Evolutionary conservation across 768 basidiomycete genomes (phyloP), one percentile per base, ranked within the genome.

Genomic region (Neoboletus brunneissimus): DNA sequence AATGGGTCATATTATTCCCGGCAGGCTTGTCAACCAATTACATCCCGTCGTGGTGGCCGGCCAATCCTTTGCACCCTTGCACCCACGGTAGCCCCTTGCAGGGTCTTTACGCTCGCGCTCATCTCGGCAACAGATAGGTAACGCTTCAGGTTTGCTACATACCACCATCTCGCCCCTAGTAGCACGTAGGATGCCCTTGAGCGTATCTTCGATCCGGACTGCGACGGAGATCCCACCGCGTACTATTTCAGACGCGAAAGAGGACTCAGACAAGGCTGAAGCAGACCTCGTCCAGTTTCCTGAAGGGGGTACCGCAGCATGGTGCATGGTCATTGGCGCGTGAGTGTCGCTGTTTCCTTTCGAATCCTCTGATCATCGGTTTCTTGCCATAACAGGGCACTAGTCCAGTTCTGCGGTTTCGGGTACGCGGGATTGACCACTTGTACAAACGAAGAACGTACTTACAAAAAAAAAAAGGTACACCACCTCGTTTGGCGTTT

Each of bases 401-500:
- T 76, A 5, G 53, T 70, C 7, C 70, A 70, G 44, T 65, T 72
- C 56, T 72, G 74, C 45, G 67, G 70, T 25, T 75, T 70, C 44
- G 75, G 75, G 69, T 71, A 41, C 22, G 60, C 25, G 12, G 37
- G 9, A 31, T 15, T 4, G 1, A 32, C 16, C 10, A 12, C 5
- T 31, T 32, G 42, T 23, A 9, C 38, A 32, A 37, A 32, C 18
- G 22, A 18, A 9, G 22, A 5, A 0, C 3, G 1, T 16, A 45
- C 48, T 56, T 31, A 60, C 38, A 20, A 3, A 7, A 16, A 25
- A n/a, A 25, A n/a, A 12, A n/a, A 76, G 76, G 3, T 73, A 76
- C 48, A 59, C 64, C 10, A 20, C 67, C 16, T 68, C 74, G 3
- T 79, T 73, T 57, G 77, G 77, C 11, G 76, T 77, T 29, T 79